Evolutionary conservation across 2,329 filamentous ascomycete species (phyloP).

Genomic region (Aureobasidium zeae): DNA sequence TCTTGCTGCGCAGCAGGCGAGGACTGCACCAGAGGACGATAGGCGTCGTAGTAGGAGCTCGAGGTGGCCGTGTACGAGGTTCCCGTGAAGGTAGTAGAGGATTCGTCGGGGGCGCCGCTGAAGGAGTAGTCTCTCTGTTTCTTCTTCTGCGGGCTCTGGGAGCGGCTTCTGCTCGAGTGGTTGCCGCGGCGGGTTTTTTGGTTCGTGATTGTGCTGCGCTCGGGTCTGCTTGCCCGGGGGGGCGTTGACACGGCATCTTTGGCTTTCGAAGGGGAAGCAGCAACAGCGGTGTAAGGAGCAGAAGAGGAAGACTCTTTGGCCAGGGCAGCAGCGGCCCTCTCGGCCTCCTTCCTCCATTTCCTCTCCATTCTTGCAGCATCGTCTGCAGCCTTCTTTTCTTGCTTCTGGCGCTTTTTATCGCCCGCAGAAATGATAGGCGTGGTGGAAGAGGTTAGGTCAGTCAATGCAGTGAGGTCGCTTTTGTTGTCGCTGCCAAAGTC

Average conservation of each 20-base stretch:
- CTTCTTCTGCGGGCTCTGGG: conserved; percentile 25
- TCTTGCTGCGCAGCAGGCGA: not conserved
- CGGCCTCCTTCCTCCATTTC: conserved; percentile 33
- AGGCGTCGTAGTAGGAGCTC: conserved; percentile 30
- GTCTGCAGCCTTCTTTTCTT: conserved; percentile 29
- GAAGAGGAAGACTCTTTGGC: conserved; percentile 22
- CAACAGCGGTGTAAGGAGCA: conserved; percentile 20
- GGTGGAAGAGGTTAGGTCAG: conserved; percentile 40
- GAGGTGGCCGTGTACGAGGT: conserved; percentile 19
- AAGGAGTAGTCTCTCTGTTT: conserved; percentile 28
- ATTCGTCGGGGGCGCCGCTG: conserved; percentile 25
- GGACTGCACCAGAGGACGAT: conserved; percentile 24
- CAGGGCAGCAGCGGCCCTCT: conserved; percentile 30
- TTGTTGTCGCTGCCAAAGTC: too few species aligned
- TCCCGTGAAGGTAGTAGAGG: conserved; percentile 25
- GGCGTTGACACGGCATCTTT: conserved; percentile 16
- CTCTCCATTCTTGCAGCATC: conserved; percentile 32
- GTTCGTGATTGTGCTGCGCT: too few species aligned
- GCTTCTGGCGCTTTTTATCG: conserved; percentile 32
- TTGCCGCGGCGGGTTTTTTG: conserved; percentile 21
- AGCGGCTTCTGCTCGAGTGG: conserved; percentile 19
- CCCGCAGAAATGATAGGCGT: conserved; percentile 25
- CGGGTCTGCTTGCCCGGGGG: conserved; percentile 19
- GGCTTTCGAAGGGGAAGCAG: too few species aligned
- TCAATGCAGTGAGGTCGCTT: conserved; percentile 55